These are phyloP conservation scores for Aplosporella prunicola DNA, from an alignment of 2,329 filamentous ascomycete genomes.

Conservation along the genomic window DNA sequence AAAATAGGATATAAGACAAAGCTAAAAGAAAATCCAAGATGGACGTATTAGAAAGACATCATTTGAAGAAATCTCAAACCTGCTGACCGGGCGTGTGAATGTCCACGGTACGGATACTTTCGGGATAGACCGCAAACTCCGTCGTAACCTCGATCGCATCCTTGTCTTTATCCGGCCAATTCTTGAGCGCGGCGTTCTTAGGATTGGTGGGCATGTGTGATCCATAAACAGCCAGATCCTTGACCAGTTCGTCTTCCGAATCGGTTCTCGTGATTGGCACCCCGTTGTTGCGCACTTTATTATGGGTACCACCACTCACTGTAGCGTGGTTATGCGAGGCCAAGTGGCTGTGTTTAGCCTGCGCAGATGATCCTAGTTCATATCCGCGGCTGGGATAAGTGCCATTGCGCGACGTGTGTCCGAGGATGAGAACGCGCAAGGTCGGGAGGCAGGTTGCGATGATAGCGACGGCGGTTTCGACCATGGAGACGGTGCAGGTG, in stretches of 20 bases:
- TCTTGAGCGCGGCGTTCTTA: background rate
- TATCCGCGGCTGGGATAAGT: conserved; percentile 5
- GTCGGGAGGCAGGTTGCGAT: conserved; percentile 31
- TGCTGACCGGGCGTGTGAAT: no score
- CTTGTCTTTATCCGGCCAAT: background rate
- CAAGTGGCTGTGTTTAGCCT: no score
- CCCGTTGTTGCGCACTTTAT: background rate
- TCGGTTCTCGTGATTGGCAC: conserved; percentile 5
- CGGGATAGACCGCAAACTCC: conserved; percentile 4
- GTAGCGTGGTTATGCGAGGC: conserved; percentile 3
- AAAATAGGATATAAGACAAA: no score
- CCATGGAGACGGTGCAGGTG: conserved; percentile 31
- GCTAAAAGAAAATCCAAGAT: no score
- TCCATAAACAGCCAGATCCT: conserved; percentile 2
- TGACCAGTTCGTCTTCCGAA: conserved; percentile 10
- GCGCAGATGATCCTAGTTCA: conserved; percentile 6
- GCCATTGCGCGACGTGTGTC: conserved; percentile 8
- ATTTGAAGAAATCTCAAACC: no score
- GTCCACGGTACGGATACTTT: no score
- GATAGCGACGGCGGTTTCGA: conserved; percentile 32
- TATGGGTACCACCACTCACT: conserved; percentile 1
- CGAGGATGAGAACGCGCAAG: conserved; percentile 7
- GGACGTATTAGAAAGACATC: no score
- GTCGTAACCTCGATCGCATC: conserved; percentile 6
- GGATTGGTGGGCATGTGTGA: conserved; percentile 1